Evolutionary conservation across 306 rosid species (phyloP), one percentile per base, ranked within the genome.

Genomic region (Castanospermum australe): DNA sequence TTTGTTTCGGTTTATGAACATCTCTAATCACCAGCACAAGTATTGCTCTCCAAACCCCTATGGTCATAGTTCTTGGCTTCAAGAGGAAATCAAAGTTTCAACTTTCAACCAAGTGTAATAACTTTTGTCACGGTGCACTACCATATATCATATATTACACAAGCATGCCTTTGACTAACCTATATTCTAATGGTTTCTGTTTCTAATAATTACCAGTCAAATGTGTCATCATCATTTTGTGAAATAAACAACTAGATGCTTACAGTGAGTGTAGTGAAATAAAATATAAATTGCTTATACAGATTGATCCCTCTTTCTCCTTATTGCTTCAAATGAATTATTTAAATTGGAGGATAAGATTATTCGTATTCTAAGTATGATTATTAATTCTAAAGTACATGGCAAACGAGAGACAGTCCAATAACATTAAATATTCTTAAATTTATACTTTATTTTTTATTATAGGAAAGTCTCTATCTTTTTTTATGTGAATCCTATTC

Each of bases 121-220:
- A 25, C 32, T 14, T 17, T 67, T 73, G 57, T 56, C 56, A 57
- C 56, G 30, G 56, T 44, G 13, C 42, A 17, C 15, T 18, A 39
- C 42, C 42, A 64, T 59, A 64, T 59, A 75, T 8, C 30, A 54
- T 72, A 73, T 20, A 8, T 30, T 38, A 67, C 60, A 67, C 52
- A 32, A 68, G 10, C 77, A 32, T 70, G 68, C 45, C 54, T 79
- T 57, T 78, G 76, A 79, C 82, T 56, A 59, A 69, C 39, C 38
- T 20, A 14, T 68, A 79, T 79, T 59, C 69, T 44, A 57, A 28
- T 45, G 71, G 8, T 69, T 3, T 44, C 9, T 42, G 32, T 51
- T 76, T 52, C n/a, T 63, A 1, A 35, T 24, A 1, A 35, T 24
- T 51, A 69, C 20, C 33, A 21, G 62, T 45, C 77, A 79, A 59